Percentiles rank a stretch among this genome's conserved stretches.
Evolutionary conservation across 257 asterid species (phyloP).

Genomic region (Primulina eburnea): DNA sequence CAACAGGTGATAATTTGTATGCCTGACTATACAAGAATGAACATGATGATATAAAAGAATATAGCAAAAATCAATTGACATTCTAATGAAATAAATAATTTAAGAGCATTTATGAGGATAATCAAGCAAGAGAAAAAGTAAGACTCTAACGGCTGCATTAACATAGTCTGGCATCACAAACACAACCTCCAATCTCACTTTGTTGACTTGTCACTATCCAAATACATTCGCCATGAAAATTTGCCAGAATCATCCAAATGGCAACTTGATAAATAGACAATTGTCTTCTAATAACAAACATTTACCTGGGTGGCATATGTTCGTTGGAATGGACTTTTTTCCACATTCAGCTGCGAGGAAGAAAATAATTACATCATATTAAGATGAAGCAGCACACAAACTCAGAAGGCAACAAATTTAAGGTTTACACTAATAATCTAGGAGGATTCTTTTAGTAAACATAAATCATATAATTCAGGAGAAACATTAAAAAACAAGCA

Average conservation of each 20-base stretch:
- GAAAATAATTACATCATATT: conserved; percentile 20
- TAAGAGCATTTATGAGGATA: neutral
- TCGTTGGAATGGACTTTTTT: conserved; percentile 97
- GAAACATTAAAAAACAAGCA: conserved; percentile 1
- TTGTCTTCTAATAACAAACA: neutral
- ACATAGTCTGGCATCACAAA: neutral
- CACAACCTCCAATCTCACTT: neutral
- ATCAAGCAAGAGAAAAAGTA: neutral
- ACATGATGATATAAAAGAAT: conserved; percentile 12
- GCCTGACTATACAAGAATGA: neutral
- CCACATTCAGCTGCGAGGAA: conserved; percentile 81
- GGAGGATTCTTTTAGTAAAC: conserved; percentile 5
- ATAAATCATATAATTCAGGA: neutral
- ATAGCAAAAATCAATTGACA: conserved; percentile 1
- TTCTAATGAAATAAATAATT: neutral
- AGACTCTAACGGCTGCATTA: neutral
- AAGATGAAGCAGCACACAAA: conserved; percentile 13
- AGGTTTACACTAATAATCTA: conserved; percentile 7
- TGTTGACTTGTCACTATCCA: neutral
- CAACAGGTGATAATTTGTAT: conserved; percentile 3
- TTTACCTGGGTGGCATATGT: conserved; percentile 93
- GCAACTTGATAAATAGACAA: neutral
- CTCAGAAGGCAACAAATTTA: neutral
- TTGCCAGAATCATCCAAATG: conserved; percentile 11
- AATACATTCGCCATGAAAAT: neutral